Percentiles rank a stretch among this genome's conserved stretches.
Evolutionary conservation across 192 early-diverging fungal species (phyloP).

Genomic region (Linnemannia exigua): DNA sequence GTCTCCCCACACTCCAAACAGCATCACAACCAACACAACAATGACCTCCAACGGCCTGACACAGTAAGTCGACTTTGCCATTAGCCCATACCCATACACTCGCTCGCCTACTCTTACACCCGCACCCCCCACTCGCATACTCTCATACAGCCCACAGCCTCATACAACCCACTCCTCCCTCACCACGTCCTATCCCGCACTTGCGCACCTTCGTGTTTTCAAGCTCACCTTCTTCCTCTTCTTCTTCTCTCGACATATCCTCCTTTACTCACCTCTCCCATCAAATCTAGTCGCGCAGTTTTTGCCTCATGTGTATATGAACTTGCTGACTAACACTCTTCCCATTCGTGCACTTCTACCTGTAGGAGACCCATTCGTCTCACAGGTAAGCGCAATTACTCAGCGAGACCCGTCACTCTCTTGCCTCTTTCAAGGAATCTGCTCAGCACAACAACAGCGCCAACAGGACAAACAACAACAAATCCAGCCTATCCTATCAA

Average conservation of each 20-base stretch:
- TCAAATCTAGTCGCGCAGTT: not conserved
- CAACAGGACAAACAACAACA: not conserved
- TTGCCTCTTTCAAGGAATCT: not conserved
- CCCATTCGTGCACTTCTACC: not conserved
- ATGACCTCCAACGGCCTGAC: slow-evolving; percentile 21
- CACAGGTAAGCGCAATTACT: slow-evolving; percentile 45
- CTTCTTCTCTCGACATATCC: not conserved
- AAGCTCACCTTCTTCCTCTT: not conserved
- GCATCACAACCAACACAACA: not conserved
- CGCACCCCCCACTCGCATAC: not conserved
- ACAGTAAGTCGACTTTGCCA: slow-evolving; percentile 6
- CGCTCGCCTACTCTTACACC: not conserved
- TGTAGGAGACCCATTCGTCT: slow-evolving; percentile 44
- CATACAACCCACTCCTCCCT: not conserved
- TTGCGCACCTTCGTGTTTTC: not conserved
- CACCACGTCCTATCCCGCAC: not conserved
- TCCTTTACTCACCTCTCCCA: not conserved
- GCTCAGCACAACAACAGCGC: not conserved
- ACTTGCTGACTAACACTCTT: not conserved
- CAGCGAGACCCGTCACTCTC: not conserved
- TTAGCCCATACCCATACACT: not conserved
- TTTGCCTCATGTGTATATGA: not conserved
- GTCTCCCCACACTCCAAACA: not conserved
- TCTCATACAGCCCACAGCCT: not conserved
- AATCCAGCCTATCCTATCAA: too few relatives aligned